These are phyloP conservation scores for Fraxinus platypoda DNA, from an alignment of 305 asterid species.

Conservation along the genomic window DNA sequence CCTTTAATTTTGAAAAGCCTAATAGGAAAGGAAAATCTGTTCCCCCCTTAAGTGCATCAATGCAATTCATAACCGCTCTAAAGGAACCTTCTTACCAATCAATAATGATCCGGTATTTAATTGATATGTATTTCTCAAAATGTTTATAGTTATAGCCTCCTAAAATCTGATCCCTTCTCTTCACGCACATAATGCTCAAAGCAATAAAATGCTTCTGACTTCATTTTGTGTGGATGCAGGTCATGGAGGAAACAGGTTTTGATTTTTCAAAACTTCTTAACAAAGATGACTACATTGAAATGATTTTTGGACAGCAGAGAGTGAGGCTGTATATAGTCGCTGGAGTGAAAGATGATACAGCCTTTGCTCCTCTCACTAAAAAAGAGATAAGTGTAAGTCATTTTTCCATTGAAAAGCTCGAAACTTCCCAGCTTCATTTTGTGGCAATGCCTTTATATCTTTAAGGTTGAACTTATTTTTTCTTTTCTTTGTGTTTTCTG, in stretches of 20 bases:
- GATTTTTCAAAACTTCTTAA: conserved; percentile 73
- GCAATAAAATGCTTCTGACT: conserved; percentile 14
- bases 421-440: neutral
- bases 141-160: neutral
- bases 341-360: conserved; percentile 78
- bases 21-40: neutral
- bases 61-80: neutral
- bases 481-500: neutral
- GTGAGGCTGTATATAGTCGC: conserved; percentile 80
- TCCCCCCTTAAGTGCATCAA: neutral
- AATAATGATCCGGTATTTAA: neutral
- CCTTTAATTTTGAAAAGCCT: neutral
- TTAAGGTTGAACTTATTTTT: neutral
- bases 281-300: conserved; percentile 72
- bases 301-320: conserved; percentile 90
- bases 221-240: conserved; percentile 50
- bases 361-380: conserved; percentile 83
- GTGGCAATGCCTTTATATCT: neutral
- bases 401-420: conserved; percentile 6
- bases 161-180: no score
- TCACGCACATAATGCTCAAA: neutral
- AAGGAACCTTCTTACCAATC: neutral
- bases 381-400: conserved; percentile 84
- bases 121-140: neutral
- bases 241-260: conserved; percentile 85